Conservation (phyloP, 2,329 filamentous ascomycete genomes). For the Pseudocercospora musae region DNA sequence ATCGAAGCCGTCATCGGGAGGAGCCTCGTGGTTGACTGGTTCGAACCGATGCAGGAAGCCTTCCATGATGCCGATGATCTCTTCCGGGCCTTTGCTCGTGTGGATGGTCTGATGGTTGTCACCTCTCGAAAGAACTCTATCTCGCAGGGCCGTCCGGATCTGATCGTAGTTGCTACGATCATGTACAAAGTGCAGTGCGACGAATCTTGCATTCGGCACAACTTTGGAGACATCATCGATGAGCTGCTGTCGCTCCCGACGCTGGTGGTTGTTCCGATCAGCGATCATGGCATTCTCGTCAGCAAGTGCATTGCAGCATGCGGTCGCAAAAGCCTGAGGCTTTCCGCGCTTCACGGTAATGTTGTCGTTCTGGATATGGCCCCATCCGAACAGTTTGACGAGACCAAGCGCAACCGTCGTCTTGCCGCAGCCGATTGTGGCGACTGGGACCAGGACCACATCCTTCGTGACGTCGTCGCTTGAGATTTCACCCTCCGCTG, state of each 20-base stretch:
- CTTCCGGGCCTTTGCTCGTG: constrained; percentile 67
- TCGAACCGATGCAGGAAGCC: constrained; percentile 87
- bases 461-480: constrained; percentile 60
- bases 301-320: constrained; percentile 63
- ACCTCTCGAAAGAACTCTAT: constrained; percentile 77
- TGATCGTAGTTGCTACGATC: constrained; percentile 63
- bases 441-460: constrained; percentile 82
- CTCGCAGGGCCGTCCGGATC: constrained; percentile 71
- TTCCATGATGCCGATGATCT: constrained; percentile 90
- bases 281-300: constrained; percentile 73
- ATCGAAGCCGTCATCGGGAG: constrained; percentile 82
- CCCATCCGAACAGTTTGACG: constrained; percentile 81
- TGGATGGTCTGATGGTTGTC: constrained; percentile 99
- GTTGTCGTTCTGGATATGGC: constrained; percentile 95
- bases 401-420: constrained; percentile 85
- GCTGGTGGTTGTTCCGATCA: constrained; percentile 91
- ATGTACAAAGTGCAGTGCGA: constrained; percentile 87
- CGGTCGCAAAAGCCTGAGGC: constrained; percentile 71
- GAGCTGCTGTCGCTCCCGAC: constrained; percentile 81
- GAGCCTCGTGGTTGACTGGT: constrained; percentile 60
- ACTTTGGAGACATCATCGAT: constrained; percentile 69
- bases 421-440: constrained; percentile 94
- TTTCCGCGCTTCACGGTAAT: constrained; percentile 73
- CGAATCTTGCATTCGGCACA: constrained; percentile 64
- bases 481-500: constrained; percentile 50